Evolutionary conservation across 2,329 filamentous ascomycete species (phyloP), one percentile per base, ranked within the genome.

Genomic region (Xylariaceae sp.): DNA sequence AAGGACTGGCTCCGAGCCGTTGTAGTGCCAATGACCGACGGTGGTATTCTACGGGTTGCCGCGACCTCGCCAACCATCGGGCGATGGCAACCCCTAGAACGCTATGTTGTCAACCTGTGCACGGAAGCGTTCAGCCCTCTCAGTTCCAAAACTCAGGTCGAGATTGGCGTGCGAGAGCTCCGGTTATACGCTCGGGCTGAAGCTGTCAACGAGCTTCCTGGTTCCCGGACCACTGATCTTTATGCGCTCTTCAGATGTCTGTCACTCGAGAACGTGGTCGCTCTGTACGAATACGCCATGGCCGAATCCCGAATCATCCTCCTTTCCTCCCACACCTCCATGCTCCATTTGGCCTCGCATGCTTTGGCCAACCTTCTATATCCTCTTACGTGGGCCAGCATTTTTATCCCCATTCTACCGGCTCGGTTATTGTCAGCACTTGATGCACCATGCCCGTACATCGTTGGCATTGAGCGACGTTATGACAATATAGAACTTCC

Each of bases 1-100:
- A 97, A 97, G 74, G 94, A 99, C 73, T 99, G 94, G 94, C 82
- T 99, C 52, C 88, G 91, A 74, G 92, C 93, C 5, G 83, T 97
- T 8, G 80, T 94, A n/a, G 90, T 96, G 18, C 94, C 94, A 34
- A 99, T 97, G 94, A 92, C 87, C 1, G 92, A 96, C 71, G 91
- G 93, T 17, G 86, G 82, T 11, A 81, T 99, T 35, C 77, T 94
- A 66, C 84, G 92, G 58, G 86, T 99, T 6, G 91, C 94, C 5
- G 81, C 90, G 8, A 96, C 88, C 74, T 97, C 93, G 4, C 92
- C 94, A 10, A 90, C 87, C 68, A 86, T 96, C 64, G 94, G 94
- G 50, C 86, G 92, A 71, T 99, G 94, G 94, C 93, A 97, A 73
- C 94, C 94, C 11, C 77, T 99, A 61, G 94, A 99, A 77, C 87